Conservation (phyloP, 345 rosid species). For the Hevea brasiliensis region DNA sequence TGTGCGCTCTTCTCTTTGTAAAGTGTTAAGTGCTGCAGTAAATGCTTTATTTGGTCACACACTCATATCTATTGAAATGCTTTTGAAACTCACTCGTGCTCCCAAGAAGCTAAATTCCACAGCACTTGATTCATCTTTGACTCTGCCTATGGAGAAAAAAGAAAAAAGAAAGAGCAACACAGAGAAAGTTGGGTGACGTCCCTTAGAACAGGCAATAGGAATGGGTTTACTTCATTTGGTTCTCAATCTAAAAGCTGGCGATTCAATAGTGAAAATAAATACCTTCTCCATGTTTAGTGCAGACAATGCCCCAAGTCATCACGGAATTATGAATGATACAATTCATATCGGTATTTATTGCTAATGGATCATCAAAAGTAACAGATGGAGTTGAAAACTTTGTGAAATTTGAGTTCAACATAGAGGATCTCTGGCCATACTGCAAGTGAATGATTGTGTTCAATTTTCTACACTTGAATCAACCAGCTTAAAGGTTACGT, state of each 20-base stretch:
- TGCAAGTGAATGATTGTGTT: not conserved
- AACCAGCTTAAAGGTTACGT: not conserved
- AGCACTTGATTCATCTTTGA: conserved; percentile 45
- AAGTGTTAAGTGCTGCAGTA: conserved; percentile 25
- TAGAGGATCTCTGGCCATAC: not conserved
- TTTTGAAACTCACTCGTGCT: conserved; percentile 27
- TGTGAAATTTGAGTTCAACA: not conserved
- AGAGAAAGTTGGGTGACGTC: conserved; percentile 26
- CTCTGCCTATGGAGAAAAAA: conserved; percentile 23
- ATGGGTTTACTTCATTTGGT: too few relatives aligned
- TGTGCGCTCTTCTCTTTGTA: conserved; percentile 39
- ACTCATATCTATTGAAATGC: conserved; percentile 37
- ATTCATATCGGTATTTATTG: not conserved
- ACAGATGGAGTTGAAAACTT: not conserved
- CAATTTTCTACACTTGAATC: not conserved
- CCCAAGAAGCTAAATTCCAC: conserved; percentile 30
- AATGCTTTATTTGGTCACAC: conserved; percentile 53
- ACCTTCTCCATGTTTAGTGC: too few relatives aligned
- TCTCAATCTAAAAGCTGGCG: not conserved
- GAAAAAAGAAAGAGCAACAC: conserved; percentile 22
- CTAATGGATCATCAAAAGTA: not conserved
- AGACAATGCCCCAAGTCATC: too few relatives aligned
- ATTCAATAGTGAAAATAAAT: not conserved
- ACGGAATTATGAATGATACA: too few relatives aligned
- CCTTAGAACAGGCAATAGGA: conserved; percentile 10